Conservation (phyloP, 1,139 yeast species). For the Hansenula sp. region DNA sequence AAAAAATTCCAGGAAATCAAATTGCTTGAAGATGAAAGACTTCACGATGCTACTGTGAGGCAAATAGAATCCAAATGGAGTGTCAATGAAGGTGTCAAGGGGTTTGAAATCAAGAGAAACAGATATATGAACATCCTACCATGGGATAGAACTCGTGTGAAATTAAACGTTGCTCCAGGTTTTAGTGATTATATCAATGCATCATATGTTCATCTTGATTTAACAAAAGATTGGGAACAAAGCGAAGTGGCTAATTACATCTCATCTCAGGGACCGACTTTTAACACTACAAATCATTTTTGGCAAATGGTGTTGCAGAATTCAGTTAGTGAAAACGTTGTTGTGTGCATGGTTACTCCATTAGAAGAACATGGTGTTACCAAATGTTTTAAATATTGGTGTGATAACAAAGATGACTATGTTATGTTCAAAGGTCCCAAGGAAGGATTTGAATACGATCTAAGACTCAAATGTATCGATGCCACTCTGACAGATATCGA, state of each 20-base stretch:
- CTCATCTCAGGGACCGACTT: conserved; percentile 73
- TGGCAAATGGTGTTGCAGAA: conserved; percentile 80
- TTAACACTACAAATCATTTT: conserved; percentile 58
- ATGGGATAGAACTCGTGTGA: conserved; percentile 52
- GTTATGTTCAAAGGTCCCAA: conserved; percentile 1
- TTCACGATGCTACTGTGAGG: conserved; percentile 29
- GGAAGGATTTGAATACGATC: conserved; percentile 10
- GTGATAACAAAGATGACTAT: conserved; percentile 23
- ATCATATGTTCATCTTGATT: conserved; percentile 14
- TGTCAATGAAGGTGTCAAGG: conserved; percentile 25
- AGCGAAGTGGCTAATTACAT: conserved; percentile 31
- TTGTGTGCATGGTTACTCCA: conserved; percentile 87
- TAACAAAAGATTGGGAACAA: conserved; percentile 18
- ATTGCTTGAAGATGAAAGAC: conserved; percentile 27
- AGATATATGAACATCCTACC: conserved; percentile 57
- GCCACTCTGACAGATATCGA: conserved; percentile 5
- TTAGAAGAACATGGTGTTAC: conserved; percentile 51
- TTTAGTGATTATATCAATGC: conserved; percentile 44
- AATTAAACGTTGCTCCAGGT: conserved; percentile 29
- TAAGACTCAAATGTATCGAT: conserved; percentile 20
- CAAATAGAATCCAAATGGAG: conserved; percentile 25
- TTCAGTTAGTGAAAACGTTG: conserved; percentile 38
- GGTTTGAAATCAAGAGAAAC: conserved; percentile 34
- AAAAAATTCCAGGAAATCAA: conserved; percentile 26
- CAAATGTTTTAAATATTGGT: conserved; percentile 83